Evolutionary conservation across 108 stramenopile genomes (phyloP).

Genomic region (Nitzschia sp.): DNA sequence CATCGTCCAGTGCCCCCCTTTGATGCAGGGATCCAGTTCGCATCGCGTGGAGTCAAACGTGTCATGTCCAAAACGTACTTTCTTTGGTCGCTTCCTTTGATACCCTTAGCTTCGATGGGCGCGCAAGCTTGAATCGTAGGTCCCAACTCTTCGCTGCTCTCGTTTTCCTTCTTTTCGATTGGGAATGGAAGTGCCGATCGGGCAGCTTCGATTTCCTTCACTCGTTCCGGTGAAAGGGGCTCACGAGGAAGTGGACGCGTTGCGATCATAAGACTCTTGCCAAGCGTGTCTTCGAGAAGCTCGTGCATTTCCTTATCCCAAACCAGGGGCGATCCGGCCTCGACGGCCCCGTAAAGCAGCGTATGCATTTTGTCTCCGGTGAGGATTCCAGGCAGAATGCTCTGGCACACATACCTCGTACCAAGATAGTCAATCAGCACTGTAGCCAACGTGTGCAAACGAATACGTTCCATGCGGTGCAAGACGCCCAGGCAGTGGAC

Average conservation of each 20-base stretch:
- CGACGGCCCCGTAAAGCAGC: conserved; percentile 90
- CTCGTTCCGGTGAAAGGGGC: conserved; percentile 60
- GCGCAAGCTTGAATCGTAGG: conserved; percentile 68
- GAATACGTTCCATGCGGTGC: conserved; percentile 65
- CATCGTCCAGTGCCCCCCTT: conserved; percentile 80
- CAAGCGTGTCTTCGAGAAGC: conserved; percentile 66
- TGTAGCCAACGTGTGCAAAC: conserved; percentile 90
- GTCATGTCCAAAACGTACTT: conserved; percentile 92
- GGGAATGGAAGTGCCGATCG: conserved; percentile 24
- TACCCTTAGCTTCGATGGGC: conserved; percentile 92
- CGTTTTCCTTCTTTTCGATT: conserved; percentile 33
- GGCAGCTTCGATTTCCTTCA: conserved; percentile 54
- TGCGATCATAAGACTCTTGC: conserved; percentile 69
- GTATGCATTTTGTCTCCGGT: conserved; percentile 86
- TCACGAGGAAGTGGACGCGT: conserved; percentile 52
- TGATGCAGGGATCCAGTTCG: conserved; percentile 85
- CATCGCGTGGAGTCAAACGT: conserved; percentile 93
- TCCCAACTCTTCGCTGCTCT: conserved; percentile 32
- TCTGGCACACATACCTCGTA: conserved; percentile 86
- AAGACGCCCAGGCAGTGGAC: conserved; percentile 61
- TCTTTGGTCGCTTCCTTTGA: conserved; percentile 88
- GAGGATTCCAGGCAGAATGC: conserved; percentile 88
- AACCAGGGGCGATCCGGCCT: conserved; percentile 65
- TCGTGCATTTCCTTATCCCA: conserved; percentile 82
- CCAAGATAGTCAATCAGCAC: conserved; percentile 91